These are phyloP conservation scores for Termitomyces sp. DNA, from an alignment of 768 basidiomycete genomes.

Conservation along the genomic window DNA sequence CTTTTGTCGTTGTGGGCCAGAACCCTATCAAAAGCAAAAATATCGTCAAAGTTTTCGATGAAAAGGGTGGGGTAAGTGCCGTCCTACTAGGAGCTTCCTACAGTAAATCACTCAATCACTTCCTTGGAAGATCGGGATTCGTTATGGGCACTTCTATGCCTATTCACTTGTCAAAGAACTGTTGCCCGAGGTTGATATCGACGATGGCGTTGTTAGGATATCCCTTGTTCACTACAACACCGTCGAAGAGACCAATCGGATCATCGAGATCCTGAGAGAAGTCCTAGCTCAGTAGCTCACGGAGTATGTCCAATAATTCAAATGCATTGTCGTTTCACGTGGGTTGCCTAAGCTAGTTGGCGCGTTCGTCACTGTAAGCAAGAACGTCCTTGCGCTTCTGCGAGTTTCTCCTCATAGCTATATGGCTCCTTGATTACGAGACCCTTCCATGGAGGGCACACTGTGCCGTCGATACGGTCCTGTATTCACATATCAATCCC, in stretches of 20 bases:
- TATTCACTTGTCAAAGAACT: conserved; percentile 54
- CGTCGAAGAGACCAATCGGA: conserved; percentile 57
- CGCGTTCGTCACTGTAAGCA: no score
- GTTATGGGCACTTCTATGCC: conserved; percentile 77
- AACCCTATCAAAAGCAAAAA: conserved; percentile 53
- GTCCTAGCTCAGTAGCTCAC: conserved; percentile 25
- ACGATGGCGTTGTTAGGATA: conserved; percentile 69
- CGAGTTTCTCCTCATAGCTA: no score
- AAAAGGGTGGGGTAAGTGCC: conserved; percentile 51
- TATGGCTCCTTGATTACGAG: no score
- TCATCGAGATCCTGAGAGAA: conserved; percentile 52
- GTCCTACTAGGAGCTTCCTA: background rate
- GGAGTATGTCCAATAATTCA: no score
- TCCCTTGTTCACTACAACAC: conserved; percentile 82
- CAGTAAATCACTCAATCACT: background rate
- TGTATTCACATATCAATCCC: no score
- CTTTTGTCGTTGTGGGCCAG: conserved; percentile 63
- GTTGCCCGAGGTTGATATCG: conserved; percentile 49
- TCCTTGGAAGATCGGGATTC: conserved; percentile 61
- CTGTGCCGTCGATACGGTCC: no score
- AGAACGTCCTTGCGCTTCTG: no score
- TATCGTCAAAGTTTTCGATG: conserved; percentile 61
- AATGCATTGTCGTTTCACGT: background rate
- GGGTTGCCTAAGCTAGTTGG: no score
- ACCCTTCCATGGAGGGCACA: no score